Evolutionary conservation across 2,329 filamentous ascomycete genomes (phyloP), one percentile per base, ranked within the genome.

Genomic region (Aspergillus carbonarius): DNA sequence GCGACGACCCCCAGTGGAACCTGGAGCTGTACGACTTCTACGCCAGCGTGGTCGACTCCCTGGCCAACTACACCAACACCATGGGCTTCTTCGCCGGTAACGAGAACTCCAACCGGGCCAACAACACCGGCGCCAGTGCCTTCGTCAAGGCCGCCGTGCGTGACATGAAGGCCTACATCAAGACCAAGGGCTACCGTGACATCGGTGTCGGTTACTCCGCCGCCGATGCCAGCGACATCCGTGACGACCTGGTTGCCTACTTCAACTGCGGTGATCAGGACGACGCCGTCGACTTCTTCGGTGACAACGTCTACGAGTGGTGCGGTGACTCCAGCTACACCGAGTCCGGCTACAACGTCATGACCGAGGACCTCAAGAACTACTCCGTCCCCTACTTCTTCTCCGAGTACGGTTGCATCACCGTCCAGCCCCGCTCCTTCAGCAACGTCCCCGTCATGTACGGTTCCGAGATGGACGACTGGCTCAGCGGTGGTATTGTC

Each of bases 271-370:
- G 91, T 47, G 59, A 66, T 60, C 76, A 85, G 61, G 79, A 82
- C n/a, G 76, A 78, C 69, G 76, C 89, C 62, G 96, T 97, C 65
- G 95, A 98, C 77, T 98, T 95, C 82, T 98, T 92, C 91, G 93
- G 93, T 60, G 97, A 97, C 88, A 98, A 98, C 82, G 96, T 98
- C 79, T 98, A 98, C 85, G 96, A 92, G 44, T 98, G 93, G 93
- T 98, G 93, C 75, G 93, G 93, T 65, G 76, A 92, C 70, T 96
- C 90, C 72, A 86, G 81, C 68, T 93, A 90, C 80, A 73, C 82
- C 35, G 74, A 83, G 62, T 96, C 93, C 2, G 91, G 91, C 53
- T 98, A 92, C 78, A 82, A 88, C 63, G 82, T 86, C 60, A 89
- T 93, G 75, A 92, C 92, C 66, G 77, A 90, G 62, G 93, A 96